Percentiles rank a stretch among this genome's conserved stretches.
Evolutionary conservation across 148 eudicot genomes (phyloP).

Genomic region (Vaccinium macrocarpon): DNA sequence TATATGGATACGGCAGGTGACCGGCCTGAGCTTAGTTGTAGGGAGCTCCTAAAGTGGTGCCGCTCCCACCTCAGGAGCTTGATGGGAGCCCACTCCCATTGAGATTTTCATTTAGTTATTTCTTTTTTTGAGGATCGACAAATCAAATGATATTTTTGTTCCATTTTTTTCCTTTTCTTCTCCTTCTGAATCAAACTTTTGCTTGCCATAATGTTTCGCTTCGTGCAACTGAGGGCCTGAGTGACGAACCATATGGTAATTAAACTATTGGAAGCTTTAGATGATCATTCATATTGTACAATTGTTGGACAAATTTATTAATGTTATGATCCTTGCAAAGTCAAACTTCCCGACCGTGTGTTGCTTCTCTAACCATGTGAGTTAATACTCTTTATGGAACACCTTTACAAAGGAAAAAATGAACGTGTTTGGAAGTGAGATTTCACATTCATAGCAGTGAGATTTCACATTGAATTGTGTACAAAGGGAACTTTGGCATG

Average conservation of each 20-base stretch:
- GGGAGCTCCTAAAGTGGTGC: no score
- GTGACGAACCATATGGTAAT: neutral
- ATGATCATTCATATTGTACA: neutral
- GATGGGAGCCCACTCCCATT: no score
- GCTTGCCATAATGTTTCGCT: no score
- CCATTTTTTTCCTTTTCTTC: no score
- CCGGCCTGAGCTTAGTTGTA: neutral
- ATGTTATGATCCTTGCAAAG: neutral
- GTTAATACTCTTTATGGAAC: neutral
- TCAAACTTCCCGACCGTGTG: neutral
- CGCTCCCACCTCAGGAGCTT: no score
- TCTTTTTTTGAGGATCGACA: no score
- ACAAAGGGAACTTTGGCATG: neutral
- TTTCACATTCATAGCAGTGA: neutral
- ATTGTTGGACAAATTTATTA: neutral
- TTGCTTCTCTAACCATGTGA: neutral
- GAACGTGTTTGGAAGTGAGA: neutral
- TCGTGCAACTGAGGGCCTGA: neutral
- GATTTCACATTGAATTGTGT: neutral
- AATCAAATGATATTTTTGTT: no score
- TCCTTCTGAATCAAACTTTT: no score
- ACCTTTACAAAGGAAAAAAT: neutral
- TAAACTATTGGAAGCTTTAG: neutral
- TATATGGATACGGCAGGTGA: neutral
- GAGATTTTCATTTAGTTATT: no score